Evolutionary conservation across 306 rosid genomes (phyloP), one percentile per base, ranked within the genome.

Genomic region (Vigna trinervia): DNA sequence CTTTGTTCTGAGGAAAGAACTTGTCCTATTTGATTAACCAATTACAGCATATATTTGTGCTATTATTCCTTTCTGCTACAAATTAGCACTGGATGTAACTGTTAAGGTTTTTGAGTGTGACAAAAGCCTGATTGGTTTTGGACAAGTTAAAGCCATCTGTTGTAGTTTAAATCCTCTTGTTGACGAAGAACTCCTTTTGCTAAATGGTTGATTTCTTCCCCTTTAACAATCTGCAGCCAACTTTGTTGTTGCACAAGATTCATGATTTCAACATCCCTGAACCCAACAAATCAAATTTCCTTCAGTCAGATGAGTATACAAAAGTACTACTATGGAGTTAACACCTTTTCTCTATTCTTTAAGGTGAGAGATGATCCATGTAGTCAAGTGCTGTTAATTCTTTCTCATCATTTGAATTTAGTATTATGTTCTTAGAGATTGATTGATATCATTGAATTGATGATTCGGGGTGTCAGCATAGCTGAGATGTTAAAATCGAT

Each of bases 231-330:
- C 67, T 86, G 85, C 60, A 74, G 73, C 92, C 92, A 87, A 80
- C 85, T 84, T 80, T 75, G 86, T 62, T 92, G 90, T 32, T 86
- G 75, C 48, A 85, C 82, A 80, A 87, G 79, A 53, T 88, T 90
- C 69, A 80, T 57, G 48, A 89, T 87, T 84, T 90, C 95, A 20
- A 69, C 80, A 59, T 95, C 99, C 74, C 93, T 89, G 58, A 71
- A 53, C 46, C 54, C 80, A 66, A 43, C 12, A 77, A 80, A 54
- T 76, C 3, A 73, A 79, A 43, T 73, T 46, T 22, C 75, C 11
- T 46, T 6, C 13, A 22, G 11, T 65, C 30, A 76, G 38, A 77
- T 52, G 38, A 54, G 14, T 50, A 36, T 41, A 22, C 75, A 69
- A 61, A 0, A 26, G 50, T 22, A 58, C 23, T 14, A 81, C 38